Percentiles rank a stretch among this genome's conserved stretches.
phyloP scores from a whole-genome alignment of 108 stramenopile species.

The Nitzschia sp. region DNA sequence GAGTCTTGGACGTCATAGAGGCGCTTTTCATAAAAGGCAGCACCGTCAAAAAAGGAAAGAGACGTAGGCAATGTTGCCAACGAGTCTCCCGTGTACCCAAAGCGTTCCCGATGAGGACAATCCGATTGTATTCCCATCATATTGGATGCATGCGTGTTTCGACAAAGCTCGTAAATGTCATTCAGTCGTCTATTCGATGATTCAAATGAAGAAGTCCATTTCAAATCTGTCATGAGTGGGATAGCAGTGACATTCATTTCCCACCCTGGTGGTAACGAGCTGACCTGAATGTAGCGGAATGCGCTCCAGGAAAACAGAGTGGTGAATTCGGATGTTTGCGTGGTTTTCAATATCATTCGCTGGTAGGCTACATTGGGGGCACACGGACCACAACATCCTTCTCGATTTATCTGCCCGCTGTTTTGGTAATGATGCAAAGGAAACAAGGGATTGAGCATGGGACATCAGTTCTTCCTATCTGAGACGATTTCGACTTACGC shows the following conservation, averaged over 20 bases:
- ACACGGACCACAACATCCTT: not conserved
- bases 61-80: slow-evolving; percentile 31
- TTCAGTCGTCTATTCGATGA: not conserved
- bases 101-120: slow-evolving; percentile 64
- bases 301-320: slow-evolving; percentile 10
- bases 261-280: slow-evolving; percentile 1
- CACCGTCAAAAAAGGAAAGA: slow-evolving; percentile 40
- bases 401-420: not conserved
- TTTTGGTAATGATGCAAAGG: not conserved
- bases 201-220: not conserved
- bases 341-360: not conserved
- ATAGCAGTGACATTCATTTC: slow-evolving; percentile 1
- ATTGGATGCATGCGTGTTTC: slow-evolving; percentile 24
- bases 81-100: slow-evolving; percentile 54
- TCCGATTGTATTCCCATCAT: slow-evolving; percentile 55
- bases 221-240: not conserved
- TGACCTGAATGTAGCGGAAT: slow-evolving; percentile 15
- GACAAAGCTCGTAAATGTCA: not conserved
- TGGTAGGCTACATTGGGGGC: not conserved
- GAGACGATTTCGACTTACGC: slow-evolving; percentile 1
- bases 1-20: slow-evolving; percentile 47
- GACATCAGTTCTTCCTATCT: too few species aligned
- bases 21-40: slow-evolving; percentile 52
- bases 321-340: not conserved
- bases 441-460: not conserved